Evolutionary conservation across 2,329 filamentous ascomycete genomes (phyloP), one percentile per base, ranked within the genome.

Genomic region (Rasamsonia emersonii): DNA sequence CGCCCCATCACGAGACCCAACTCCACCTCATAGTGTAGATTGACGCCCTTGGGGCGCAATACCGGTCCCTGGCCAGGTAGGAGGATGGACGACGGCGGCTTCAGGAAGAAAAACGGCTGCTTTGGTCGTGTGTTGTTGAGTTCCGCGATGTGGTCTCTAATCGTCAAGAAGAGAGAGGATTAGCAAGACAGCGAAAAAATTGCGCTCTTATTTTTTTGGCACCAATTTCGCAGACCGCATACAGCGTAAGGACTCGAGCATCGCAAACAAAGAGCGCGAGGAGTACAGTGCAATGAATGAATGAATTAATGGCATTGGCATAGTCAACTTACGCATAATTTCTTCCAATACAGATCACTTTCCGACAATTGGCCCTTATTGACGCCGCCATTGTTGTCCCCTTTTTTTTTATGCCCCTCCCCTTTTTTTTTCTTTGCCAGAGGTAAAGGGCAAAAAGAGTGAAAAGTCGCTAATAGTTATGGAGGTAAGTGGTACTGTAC

Each of bases 101-200:
- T 98, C 47, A 96, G 75, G 73, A 98, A 98, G 78, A 95, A 98
- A 67, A 98, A 96, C 16, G 91, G 91, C 62, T 95, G 86, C 60
- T 91, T 93, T 30, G 91, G 91, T 44, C 78, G 77, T 39, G 73
- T 70, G 61, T 81, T 94, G 62, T 86, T 86, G 46, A 98, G 75
- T 68, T 98, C 91, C 42, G 81, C 76, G 54, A 96, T 82, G 64
- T 98, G 91, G 61, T 94, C 91, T 51, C 85, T 91, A 51, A n/a
- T n/a, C n/a, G n/a, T n/a, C n/a, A n/a, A n/a, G n/a, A n/a, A n/a
- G n/a, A n/a, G n/a, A n/a, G n/a, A n/a, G n/a, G n/a, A n/a, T 38
- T 8, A n/a, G 16, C 18, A 29, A 14, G 18, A 9, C 9, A 11
- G 11, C 11, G n/a, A 14, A 27, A 25, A 44, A 7, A 23, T 17